A percentile compares a stretch with the other conserved stretches of the same genome.
These are phyloP conservation scores for Euphorbia schlechtendalii DNA, from an alignment of 441 rosid species.

Conservation along the genomic window DNA sequence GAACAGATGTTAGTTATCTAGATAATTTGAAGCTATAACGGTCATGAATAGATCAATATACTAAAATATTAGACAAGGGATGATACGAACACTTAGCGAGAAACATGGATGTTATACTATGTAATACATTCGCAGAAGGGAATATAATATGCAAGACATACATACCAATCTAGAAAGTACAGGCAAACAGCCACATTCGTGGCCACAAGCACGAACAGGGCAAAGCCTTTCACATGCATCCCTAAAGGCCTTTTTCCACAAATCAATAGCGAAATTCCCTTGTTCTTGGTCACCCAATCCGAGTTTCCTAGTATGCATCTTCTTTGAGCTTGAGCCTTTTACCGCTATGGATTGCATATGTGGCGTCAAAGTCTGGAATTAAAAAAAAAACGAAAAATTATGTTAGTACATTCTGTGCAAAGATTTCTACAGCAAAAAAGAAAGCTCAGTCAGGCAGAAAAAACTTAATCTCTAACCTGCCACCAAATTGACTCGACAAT, in stretches of 20 bases:
- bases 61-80: background rate
- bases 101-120: too few species aligned
- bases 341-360: conserved; percentile 67
- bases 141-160: conserved; percentile 14
- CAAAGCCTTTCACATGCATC: conserved; percentile 89
- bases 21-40: background rate
- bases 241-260: conserved; percentile 87
- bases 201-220: conserved; percentile 76
- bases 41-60: background rate
- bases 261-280: conserved; percentile 61
- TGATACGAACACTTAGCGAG: too few species aligned
- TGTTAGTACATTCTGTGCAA: conserved; percentile 5
- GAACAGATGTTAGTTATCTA: background rate
- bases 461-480: conserved; percentile 54
- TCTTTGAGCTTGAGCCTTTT: conserved; percentile 51
- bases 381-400: conserved; percentile 13
- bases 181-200: conserved; percentile 87
- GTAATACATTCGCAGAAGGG: too few species aligned
- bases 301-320: conserved; percentile 33
- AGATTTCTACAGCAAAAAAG: background rate
- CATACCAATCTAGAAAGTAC: conserved; percentile 77
- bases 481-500: conserved; percentile 90
- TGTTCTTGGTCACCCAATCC: conserved; percentile 56
- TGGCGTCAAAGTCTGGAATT: conserved; percentile 73
- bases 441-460: background rate